Evolutionary conservation across 2,329 filamentous ascomycete genomes (phyloP).

Genomic region (Thielaviopsis punctulata): DNA sequence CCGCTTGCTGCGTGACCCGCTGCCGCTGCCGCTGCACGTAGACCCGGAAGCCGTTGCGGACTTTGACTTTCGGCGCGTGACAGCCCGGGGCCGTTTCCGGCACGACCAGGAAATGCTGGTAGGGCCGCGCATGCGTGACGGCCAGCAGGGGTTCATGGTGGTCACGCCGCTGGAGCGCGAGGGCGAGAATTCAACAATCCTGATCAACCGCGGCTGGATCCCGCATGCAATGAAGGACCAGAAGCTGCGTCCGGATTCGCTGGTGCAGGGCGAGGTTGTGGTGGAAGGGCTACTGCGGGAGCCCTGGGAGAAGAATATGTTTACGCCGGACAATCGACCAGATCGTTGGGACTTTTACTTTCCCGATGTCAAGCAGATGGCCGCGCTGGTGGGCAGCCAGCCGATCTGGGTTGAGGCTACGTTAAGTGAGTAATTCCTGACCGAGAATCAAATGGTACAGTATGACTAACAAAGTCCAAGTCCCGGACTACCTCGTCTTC

Average conservation of each 20-base stretch:
- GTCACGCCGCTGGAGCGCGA: slow-evolving; percentile 74
- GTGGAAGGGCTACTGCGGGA: slow-evolving; percentile 74
- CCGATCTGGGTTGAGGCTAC: slow-evolving; percentile 92
- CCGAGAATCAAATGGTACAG: no score
- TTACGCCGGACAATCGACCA: slow-evolving; percentile 80
- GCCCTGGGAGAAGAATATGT: slow-evolving; percentile 96
- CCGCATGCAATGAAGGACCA: slow-evolving; percentile 54
- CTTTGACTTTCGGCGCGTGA: slow-evolving; percentile 81
- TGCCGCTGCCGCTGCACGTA: slow-evolving; percentile 69
- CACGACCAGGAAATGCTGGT: slow-evolving; percentile 96
- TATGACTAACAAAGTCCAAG: slow-evolving; percentile 32
- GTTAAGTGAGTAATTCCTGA: slow-evolving; percentile 53
- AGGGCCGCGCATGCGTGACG: slow-evolving; percentile 75
- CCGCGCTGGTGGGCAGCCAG: slow-evolving; percentile 61
- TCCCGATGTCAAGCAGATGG: slow-evolving; percentile 87
- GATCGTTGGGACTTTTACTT: slow-evolving; percentile 84
- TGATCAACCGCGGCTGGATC: slow-evolving; percentile 90
- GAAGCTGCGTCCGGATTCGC: slow-evolving; percentile 41
- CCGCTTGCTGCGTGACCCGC: slow-evolving; percentile 65
- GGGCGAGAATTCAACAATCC: slow-evolving; percentile 44
- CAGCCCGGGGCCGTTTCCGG: slow-evolving; percentile 52
- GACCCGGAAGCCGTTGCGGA: slow-evolving; percentile 68
- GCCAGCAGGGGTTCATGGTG: slow-evolving; percentile 79
- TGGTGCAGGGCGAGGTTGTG: slow-evolving; percentile 54
- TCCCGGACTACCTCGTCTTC: slow-evolving; percentile 55